Base-by-base conservation (phyloP, 2,329 filamentous ascomycete species). In the Pseudogymnoascus sp. region DNA sequence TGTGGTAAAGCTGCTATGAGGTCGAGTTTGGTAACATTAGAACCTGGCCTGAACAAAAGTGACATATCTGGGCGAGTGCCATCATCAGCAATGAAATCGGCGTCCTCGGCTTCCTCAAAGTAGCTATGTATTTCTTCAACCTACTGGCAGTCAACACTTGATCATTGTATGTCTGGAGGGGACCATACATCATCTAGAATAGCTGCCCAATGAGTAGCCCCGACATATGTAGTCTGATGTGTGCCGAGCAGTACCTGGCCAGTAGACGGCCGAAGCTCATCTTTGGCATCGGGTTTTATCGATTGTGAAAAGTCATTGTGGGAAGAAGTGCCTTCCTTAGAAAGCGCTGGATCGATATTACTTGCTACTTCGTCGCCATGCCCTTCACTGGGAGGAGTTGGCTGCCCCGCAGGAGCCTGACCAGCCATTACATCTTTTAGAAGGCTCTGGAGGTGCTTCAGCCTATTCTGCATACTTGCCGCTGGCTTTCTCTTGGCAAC, bases 41-140 rank as follows among this genome's bases (percentile, higher is more conserved):
- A 75, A 3, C 70, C 68, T 44, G 71, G 71, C 51, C 71, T 72
- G 10, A 77, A 75, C 44, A 77, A 68, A 21, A 84, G 67, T 42
- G 59, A 63, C 6, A 65, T 71, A 21, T 71, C 73, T 3, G 73
- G 68, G 13, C 71, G 70, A 8, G 74, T 73, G 2, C 75, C 74
- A 0, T 74, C 74, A 0, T 65, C 65, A 39, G 58, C 21, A 39
- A 65, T 58, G n/a, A 41, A 29, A 12, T 72, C 71, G 9, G 69
- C 65, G 12, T 68, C 69, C 4, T 73, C 71, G 2, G 75, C 73
- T 4, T 78, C 74, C 0, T 77, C 70, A 68, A 85, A 84, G 66
- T 82, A 85, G 62, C 74, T 76, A 70, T 84, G 84, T 7, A 85
- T 73, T 62, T 85, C 82, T 68, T 85, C 81, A 58, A 85, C 84